phyloP scores from a whole-genome alignment of 1,284 basidiomycete genomes.

The Chalciporus piperatoides region DNA sequence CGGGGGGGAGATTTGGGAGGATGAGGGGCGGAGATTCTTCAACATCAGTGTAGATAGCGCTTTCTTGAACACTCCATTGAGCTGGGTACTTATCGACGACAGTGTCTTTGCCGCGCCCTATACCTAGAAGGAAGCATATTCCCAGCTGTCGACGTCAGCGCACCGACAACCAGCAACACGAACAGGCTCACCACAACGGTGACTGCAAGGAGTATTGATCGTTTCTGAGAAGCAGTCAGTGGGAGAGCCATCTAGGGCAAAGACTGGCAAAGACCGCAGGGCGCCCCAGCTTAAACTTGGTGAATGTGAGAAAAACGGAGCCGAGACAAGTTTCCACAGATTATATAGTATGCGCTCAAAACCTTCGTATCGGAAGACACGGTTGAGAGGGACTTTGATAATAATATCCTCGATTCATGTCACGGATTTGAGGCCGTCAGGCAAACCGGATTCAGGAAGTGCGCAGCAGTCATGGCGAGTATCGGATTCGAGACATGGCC shows the following conservation, averaged over 20 bases:
- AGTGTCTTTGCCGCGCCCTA: conserved; percentile 6
- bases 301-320: background rate
- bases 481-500: background rate
- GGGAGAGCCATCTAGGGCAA: conserved; percentile 23
- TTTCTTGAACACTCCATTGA: conserved; percentile 2
- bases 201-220: conserved; percentile 28
- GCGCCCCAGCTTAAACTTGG: background rate
- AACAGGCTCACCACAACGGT: conserved; percentile 24
- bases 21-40: background rate
- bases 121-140: conserved; percentile 24
- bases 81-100: conserved; percentile 4
- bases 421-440: background rate
- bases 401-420: background rate
- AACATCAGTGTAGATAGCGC: background rate
- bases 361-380: background rate
- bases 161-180: background rate
- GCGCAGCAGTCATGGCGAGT: background rate
- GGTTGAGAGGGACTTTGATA: background rate
- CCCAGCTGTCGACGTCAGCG: conserved; percentile 11
- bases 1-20: background rate
- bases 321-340: background rate
- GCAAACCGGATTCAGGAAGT: background rate
- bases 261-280: background rate
- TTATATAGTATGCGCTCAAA: background rate
- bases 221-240: conserved; percentile 30